A percentile compares a stretch with the other conserved stretches of the same genome.
Evolutionary conservation across 768 basidiomycete genomes (phyloP).

Genomic region (Boletus tomentosulus): DNA sequence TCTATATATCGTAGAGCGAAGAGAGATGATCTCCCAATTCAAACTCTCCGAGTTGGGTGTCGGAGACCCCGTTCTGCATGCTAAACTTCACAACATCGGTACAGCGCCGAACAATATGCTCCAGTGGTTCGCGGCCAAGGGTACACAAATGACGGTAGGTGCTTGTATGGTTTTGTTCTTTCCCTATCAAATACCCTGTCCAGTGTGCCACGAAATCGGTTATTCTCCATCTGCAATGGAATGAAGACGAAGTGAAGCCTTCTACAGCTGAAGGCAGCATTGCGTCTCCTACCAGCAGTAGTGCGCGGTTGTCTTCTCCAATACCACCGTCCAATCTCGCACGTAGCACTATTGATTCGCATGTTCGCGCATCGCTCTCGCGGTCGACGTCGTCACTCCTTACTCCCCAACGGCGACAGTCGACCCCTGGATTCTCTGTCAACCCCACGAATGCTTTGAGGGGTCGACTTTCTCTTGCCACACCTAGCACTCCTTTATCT

Average conservation of each 20-base stretch:
- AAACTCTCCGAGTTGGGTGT: constrained; percentile 75
- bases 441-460: constrained; percentile 35
- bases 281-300: constrained; percentile 24
- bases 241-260: constrained; percentile 49
- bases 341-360: constrained; percentile 23
- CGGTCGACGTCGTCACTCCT: constrained; percentile 47
- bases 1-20: constrained; percentile 36
- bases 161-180: neutral
- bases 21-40: constrained; percentile 93
- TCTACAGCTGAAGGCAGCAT: constrained; percentile 11
- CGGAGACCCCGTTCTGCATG: constrained; percentile 59
- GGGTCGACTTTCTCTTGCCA: constrained; percentile 41
- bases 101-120: constrained; percentile 83
- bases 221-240: constrained; percentile 84
- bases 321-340: constrained; percentile 21
- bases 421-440: constrained; percentile 31
- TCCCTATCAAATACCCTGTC: neutral
- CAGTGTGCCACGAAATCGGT: constrained; percentile 88
- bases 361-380: constrained; percentile 47
- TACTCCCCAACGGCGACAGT: constrained; percentile 40
- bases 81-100: constrained; percentile 74
- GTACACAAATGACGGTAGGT: constrained; percentile 83
- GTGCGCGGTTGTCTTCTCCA: constrained; percentile 24
- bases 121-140: constrained; percentile 92
- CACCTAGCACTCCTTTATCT: constrained; percentile 39